A percentile compares a stretch with the other conserved stretches of the same genome.
phyloP scores from a whole-genome alignment of 192 early-diverging fungal genomes.

The Coemansia sp. region DNA sequence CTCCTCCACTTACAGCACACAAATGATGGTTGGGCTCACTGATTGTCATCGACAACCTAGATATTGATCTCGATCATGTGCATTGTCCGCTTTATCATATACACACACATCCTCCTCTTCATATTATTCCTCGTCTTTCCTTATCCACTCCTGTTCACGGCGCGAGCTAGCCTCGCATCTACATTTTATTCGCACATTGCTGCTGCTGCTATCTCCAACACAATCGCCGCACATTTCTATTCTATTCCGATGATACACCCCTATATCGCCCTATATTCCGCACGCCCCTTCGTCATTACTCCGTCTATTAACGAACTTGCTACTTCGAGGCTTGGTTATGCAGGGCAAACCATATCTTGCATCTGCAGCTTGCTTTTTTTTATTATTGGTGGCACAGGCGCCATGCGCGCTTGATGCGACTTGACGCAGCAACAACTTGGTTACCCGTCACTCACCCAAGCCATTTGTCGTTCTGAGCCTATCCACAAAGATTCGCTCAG shows the following conservation, averaged over 20 bases:
- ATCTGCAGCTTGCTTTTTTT: conserved; percentile 7
- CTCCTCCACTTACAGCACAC: conserved; percentile 4
- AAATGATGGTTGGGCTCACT: background rate
- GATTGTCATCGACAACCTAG: conserved; percentile 1
- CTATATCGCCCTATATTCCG: background rate
- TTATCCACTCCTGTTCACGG: background rate
- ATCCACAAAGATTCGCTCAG: too few relatives aligned
- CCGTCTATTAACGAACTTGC: background rate
- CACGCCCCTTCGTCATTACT: background rate
- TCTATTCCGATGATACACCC: too few relatives aligned
- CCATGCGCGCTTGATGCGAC: background rate
- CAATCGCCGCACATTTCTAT: background rate
- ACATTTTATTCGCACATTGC: background rate
- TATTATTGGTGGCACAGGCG: background rate
- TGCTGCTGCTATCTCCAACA: background rate
- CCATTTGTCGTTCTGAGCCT: background rate
- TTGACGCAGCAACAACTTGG: background rate
- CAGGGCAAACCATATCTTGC: background rate
- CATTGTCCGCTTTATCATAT: conserved; percentile 23
- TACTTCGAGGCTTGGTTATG: conserved; percentile 1
- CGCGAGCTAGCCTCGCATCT: conserved; percentile 4
- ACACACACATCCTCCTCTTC: background rate
- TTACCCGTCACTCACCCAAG: background rate
- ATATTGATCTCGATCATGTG: conserved; percentile 6
- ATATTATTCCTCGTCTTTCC: too few relatives aligned